Evolutionary conservation across 192 early-diverging fungal genomes (phyloP).

Genomic region (Entophlyctis helioformis): DNA sequence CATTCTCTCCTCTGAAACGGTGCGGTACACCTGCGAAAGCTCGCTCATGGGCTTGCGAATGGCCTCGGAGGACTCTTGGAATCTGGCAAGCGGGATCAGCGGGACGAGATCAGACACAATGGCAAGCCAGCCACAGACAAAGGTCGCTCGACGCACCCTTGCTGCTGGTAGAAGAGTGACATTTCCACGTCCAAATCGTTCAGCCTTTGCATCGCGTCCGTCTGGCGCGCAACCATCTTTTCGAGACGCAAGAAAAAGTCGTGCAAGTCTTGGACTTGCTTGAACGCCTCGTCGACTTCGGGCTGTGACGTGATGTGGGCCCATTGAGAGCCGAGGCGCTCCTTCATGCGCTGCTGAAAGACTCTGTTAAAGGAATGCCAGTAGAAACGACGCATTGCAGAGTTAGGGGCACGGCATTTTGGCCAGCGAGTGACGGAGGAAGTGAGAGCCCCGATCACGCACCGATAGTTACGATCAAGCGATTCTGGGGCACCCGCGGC

Average conservation of each 20-base stretch:
- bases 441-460: background rate
- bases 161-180: constrained; percentile 37
- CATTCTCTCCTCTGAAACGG: constrained; percentile 15
- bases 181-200: constrained; percentile 35
- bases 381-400: no score
- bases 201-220: constrained; percentile 17
- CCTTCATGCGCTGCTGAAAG: constrained; percentile 33
- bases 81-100: constrained; percentile 3
- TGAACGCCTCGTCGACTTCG: constrained; percentile 38
- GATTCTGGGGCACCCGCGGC: constrained; percentile 30
- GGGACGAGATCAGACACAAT: background rate
- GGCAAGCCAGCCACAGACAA: no score
- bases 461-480: constrained; percentile 30
- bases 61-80: constrained; percentile 30
- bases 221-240: constrained; percentile 24
- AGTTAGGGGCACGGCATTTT: no score
- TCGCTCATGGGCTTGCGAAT: constrained; percentile 12
- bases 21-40: background rate
- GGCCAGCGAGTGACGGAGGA: background rate
- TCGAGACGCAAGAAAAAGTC: constrained; percentile 26
- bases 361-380: constrained; percentile 12
- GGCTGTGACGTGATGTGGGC: constrained; percentile 37
- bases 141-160: no score
- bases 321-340: constrained; percentile 24
- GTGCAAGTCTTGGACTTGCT: constrained; percentile 29